Base-by-base conservation (phyloP, 345 rosid species). In the Eucalyptus erythrocorys region DNA sequence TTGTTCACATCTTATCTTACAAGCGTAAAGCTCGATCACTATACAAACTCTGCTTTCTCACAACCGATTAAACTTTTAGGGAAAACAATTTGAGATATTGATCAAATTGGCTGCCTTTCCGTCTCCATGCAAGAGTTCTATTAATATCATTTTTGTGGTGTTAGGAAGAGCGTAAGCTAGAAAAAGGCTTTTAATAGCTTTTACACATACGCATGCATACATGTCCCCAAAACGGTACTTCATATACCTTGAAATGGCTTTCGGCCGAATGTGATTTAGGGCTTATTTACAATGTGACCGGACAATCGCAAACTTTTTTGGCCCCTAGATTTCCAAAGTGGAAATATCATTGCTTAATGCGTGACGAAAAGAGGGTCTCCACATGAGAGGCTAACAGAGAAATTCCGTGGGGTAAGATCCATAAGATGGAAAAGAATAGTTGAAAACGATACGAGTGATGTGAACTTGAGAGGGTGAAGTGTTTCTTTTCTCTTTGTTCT, bases 11-110 rank as follows among this genome's bases (percentile, higher is more conserved):
- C 12, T 34, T 68, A 34, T 37, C 34, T 68, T 68, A 34, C 26
- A 34, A 10, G 4, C 13, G 0, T 8, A 19, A 68, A 68, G 1
- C 43, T 68, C 0, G 26, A 68, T 34, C 43, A 3, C 11, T 34
- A 34, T 0, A 0, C 4, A 2, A n/a, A 68, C 40, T 68, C 80
- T 4, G 0, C 43, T 37, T 68, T 34, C 24, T 68, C 81, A 10
- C 43, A 19, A 34, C 43, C 0, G 2, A 68, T 68, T 68, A 34
- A 68, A 68, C 26, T 68, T 16, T 68, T 4, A 2, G 80, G 81
- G 1, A 22, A 68, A 19, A 34, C 26, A 9, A 0, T 34, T 68
- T 0, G 13, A 68, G 81, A 34, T 17, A 22, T 32, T 32, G 40
- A 66, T 0, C 26, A 32, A 55, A 68, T 68, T 34, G 2, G 81